Evolutionary conservation across 164 flowering plant genomes (phyloP).

Genomic region (Aristolochia fimbriata): DNA sequence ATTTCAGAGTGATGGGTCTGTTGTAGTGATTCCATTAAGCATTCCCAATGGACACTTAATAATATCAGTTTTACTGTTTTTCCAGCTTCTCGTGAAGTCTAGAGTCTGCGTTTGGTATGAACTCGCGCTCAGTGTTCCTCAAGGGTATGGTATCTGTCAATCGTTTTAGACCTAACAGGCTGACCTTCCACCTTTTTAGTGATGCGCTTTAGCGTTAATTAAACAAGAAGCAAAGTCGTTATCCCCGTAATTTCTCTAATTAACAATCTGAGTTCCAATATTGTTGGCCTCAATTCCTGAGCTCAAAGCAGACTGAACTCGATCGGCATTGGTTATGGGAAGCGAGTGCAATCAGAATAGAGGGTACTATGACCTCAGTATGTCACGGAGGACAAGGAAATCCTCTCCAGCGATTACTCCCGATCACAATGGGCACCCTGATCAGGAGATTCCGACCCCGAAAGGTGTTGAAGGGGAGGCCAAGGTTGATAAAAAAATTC

Average conservation of each 20-base stretch:
- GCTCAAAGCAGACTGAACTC: neutral
- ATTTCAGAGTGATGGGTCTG: too few species aligned
- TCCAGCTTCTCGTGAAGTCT: too few species aligned
- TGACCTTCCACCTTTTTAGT: slow-evolving; percentile 2
- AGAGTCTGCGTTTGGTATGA: neutral
- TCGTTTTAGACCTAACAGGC: neutral
- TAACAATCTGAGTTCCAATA: neutral
- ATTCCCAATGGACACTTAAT: too few species aligned
- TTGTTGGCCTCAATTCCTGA: neutral
- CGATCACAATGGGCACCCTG: neutral
- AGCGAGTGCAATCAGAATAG: slow-evolving; percentile 1
- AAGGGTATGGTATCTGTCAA: neutral
- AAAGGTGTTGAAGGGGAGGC: neutral
- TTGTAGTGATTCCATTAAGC: too few species aligned
- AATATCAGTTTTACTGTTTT: too few species aligned
- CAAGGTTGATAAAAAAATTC: neutral
- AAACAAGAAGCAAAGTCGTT: neutral
- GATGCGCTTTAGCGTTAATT: neutral
- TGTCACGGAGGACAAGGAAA: slow-evolving; percentile 2
- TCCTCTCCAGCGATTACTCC: neutral
- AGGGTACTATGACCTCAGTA: neutral
- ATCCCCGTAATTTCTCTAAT: neutral
- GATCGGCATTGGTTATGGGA: neutral
- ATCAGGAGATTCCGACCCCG: too few species aligned
- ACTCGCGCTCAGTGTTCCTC: neutral